Conservation (phyloP, 495 filamentous ascomycete genomes). For the Oidiodendron maius region DNA sequence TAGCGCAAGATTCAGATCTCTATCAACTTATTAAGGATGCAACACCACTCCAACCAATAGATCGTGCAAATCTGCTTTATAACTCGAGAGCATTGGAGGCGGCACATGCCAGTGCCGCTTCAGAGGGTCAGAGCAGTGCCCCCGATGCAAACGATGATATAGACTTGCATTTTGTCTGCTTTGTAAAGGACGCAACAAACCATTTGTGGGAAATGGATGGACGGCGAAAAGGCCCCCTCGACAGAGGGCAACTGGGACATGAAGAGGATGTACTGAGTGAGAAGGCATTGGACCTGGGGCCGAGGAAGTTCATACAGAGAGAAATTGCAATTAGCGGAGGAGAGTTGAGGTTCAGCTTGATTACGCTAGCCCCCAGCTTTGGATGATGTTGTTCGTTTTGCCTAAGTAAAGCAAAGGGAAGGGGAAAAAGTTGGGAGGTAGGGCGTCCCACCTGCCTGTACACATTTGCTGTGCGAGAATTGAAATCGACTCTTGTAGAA, state of each 20-base stretch:
- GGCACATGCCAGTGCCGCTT: slow-evolving; percentile 67
- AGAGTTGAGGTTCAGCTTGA: slow-evolving; percentile 68
- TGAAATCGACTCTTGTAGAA: too few relatives aligned
- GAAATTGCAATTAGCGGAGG: slow-evolving; percentile 45
- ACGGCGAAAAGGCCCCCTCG: slow-evolving; percentile 66
- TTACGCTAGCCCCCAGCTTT: slow-evolving; percentile 61
- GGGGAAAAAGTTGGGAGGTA: too few relatives aligned
- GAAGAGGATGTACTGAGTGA: slow-evolving; percentile 69
- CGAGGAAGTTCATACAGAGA: slow-evolving; percentile 58
- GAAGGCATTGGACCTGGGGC: slow-evolving; percentile 58
- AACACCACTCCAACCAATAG: slow-evolving; percentile 42
- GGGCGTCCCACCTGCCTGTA: too few relatives aligned
- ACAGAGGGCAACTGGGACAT: slow-evolving; percentile 55
- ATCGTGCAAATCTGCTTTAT: slow-evolving; percentile 68
- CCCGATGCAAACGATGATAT: slow-evolving; percentile 62
- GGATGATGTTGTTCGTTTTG: slow-evolving; percentile 32
- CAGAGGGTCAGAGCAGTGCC: slow-evolving; percentile 64
- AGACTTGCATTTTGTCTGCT: slow-evolving; percentile 79
- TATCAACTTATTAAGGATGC: slow-evolving; percentile 37
- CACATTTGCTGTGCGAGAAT: too few relatives aligned
- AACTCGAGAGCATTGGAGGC: slow-evolving; percentile 61
- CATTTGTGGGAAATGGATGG: slow-evolving; percentile 85
- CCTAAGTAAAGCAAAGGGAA: too few relatives aligned
- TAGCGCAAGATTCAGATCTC: slow-evolving; percentile 37
- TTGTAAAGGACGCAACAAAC: slow-evolving; percentile 65